Base-by-base conservation (phyloP, 2,329 filamentous ascomycete species). In the Hypoxylon sp. region DNA sequence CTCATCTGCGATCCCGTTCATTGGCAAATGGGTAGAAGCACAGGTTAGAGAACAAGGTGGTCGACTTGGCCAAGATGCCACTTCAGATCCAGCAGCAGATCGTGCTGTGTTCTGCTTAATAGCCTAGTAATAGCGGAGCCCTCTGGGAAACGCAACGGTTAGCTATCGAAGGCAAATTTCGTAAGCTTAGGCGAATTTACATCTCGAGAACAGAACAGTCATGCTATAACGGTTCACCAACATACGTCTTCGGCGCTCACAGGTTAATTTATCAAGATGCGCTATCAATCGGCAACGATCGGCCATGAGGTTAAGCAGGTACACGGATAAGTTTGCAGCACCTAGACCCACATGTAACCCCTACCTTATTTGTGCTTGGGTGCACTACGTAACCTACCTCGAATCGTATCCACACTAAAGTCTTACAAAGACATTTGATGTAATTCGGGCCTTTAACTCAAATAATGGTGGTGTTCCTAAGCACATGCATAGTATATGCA, bases 241-340 rank as follows among this genome's bases (percentile, higher is more conserved):
- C 44, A 47, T 37, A 51, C 29, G 53, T 53, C 27, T 54, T 67
- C 17, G 6, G 51, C 44, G 13, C 47, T 63, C 37, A 53, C 60
- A 58, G 47, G 31, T 15, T 39, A 60, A 61, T 68, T 50, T 50
- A 60, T 54, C 42, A 52, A 59, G 27, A 19, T 42, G 17, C 44
- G 35, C 27, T 50, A 65, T 65, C 35, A 55, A 57, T 66, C 62
- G 59, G 62, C 58, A 66, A 58, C 42, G 58, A 64, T 68, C 65
- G 58, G 58, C 65, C 58, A 60, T 35, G 64, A 67, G 51, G 63
- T 69, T 58, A 63, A 62, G 52, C 63, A 67, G 64, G 62, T 64
- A 66, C 62, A 62, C 50, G 27, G 48, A 8, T 55, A 65, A 66
- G 55, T 69, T 67, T 64, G 62, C 60, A 67, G 55, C 54, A 62